Evolutionary conservation across 2,329 filamentous ascomycete species (phyloP).

Genomic region (Pyrenophora teres): DNA sequence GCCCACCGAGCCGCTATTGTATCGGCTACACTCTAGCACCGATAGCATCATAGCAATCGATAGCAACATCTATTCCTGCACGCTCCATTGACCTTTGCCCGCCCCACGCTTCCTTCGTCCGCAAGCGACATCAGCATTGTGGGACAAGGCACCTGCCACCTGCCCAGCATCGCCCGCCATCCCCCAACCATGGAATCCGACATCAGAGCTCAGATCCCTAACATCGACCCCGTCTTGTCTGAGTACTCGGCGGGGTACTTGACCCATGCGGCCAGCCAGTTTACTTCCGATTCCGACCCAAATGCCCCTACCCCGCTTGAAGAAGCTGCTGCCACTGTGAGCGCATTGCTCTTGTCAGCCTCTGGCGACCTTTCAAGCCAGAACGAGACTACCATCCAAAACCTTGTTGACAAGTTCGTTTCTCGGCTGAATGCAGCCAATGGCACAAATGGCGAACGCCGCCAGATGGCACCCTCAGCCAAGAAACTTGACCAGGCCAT

Average conservation of each 20-base stretch:
- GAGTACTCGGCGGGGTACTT: conserved; percentile 95
- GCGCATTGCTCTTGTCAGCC: conserved; percentile 90
- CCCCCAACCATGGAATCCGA: conserved; percentile 75
- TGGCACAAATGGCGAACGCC: conserved; percentile 67
- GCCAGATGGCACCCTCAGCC: conserved; percentile 74
- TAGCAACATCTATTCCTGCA: conserved; percentile 22
- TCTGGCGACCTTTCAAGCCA: conserved; percentile 76
- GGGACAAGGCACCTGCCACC: conserved; percentile 22
- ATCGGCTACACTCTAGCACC: conserved; percentile 7
- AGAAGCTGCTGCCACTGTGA: conserved; percentile 82
- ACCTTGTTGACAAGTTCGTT: conserved; percentile 89
- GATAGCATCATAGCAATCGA: conserved; percentile 3
- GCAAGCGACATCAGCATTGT: conserved; percentile 18
- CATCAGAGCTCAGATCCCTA: conserved; percentile 80
- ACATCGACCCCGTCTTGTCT: conserved; percentile 85
- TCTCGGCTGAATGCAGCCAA: conserved; percentile 76
- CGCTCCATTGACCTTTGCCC: conserved; percentile 17
- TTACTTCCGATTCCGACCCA: conserved; percentile 72
- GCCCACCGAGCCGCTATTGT: conserved; percentile 24
- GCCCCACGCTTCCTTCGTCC: conserved; percentile 22
- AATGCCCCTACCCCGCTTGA: conserved; percentile 74
- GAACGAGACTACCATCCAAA: conserved; percentile 77
- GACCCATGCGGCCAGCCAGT: conserved; percentile 86
- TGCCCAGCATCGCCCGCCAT: conserved; percentile 21
- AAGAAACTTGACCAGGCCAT: conserved; percentile 91